phyloP scores from a whole-genome alignment of 495 filamentous ascomycete species.

The Penicillium lagena region DNA sequence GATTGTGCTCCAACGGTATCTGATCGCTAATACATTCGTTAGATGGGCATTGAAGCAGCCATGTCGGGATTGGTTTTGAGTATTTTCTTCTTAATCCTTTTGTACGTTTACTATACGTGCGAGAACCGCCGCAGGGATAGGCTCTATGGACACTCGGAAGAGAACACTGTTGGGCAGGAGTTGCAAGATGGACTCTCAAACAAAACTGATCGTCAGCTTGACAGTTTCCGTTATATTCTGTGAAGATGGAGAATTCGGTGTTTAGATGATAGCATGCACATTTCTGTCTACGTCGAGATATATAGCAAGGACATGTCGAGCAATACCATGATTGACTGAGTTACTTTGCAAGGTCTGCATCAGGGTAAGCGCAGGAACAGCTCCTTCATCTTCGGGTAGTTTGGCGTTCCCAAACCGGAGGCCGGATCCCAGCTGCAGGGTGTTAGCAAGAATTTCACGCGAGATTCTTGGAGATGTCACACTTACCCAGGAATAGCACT shows the following conservation, averaged over 20 bases:
- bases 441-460: background rate
- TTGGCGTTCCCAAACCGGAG: slow-evolving; percentile 48
- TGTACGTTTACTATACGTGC: slow-evolving; percentile 20
- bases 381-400: slow-evolving; percentile 42
- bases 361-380: slow-evolving; percentile 29
- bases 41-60: slow-evolving; percentile 29
- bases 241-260: background rate
- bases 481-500: slow-evolving; percentile 34
- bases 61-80: slow-evolving; percentile 24
- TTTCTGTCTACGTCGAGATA: no score
- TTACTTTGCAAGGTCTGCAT: background rate
- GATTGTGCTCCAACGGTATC: background rate
- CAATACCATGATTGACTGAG: no score
- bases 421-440: slow-evolving; percentile 43
- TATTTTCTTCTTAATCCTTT: slow-evolving; percentile 17
- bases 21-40: background rate
- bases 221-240: slow-evolving; percentile 27
- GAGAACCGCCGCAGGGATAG: slow-evolving; percentile 24
- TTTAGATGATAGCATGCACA: no score
- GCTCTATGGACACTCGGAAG: slow-evolving; percentile 15
- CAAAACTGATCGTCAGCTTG: slow-evolving; percentile 30
- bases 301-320: no score
- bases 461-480: background rate
- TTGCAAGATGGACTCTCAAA: slow-evolving; percentile 25
- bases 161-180: slow-evolving; percentile 17